phyloP scores from a whole-genome alignment of 768 basidiomycete species.

The Ephemerocybe angulata region DNA sequence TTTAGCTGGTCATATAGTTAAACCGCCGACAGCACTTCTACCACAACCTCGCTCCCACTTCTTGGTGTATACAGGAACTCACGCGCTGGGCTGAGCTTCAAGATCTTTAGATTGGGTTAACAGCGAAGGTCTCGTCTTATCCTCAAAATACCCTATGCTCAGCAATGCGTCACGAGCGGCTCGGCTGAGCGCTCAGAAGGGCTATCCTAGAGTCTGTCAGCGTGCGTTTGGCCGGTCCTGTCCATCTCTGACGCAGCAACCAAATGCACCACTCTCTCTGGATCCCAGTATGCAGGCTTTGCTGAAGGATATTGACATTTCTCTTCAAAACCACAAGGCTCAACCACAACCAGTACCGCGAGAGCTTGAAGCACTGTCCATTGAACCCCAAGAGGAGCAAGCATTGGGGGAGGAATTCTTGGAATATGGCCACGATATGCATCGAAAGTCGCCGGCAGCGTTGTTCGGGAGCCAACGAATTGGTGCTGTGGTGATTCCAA shows the following conservation, averaged over 20 bases:
- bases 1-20: not conserved
- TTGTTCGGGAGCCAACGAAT: slow-evolving; percentile 71
- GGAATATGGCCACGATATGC: slow-evolving; percentile 29
- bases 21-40: too few species aligned
- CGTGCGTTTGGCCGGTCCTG: slow-evolving; percentile 8
- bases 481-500: slow-evolving; percentile 68
- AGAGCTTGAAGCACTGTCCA: slow-evolving; percentile 54
- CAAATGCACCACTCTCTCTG: slow-evolving; percentile 59
- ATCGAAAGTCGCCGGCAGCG: slow-evolving; percentile 77
- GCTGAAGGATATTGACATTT: slow-evolving; percentile 65
- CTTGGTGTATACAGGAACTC: too few species aligned
- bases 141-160: not conserved
- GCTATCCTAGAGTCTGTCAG: slow-evolving; percentile 1
- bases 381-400: slow-evolving; percentile 31
- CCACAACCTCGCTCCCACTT: too few species aligned
- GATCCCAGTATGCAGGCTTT: slow-evolving; percentile 64
- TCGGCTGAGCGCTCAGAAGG: slow-evolving; percentile 7
- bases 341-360: slow-evolving; percentile 27
- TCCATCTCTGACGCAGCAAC: slow-evolving; percentile 24
- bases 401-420: slow-evolving; percentile 11
- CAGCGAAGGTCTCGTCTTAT: not conserved
- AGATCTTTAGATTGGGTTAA: too few species aligned
- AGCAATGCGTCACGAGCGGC: slow-evolving; percentile 8
- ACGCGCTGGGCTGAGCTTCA: too few species aligned
- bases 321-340: slow-evolving; percentile 42